A percentile compares a stretch with the other conserved stretches of the same genome.
phyloP scores from a whole-genome alignment of 2,329 filamentous ascomycete genomes.

The Cladosporium cucumerinum region DNA sequence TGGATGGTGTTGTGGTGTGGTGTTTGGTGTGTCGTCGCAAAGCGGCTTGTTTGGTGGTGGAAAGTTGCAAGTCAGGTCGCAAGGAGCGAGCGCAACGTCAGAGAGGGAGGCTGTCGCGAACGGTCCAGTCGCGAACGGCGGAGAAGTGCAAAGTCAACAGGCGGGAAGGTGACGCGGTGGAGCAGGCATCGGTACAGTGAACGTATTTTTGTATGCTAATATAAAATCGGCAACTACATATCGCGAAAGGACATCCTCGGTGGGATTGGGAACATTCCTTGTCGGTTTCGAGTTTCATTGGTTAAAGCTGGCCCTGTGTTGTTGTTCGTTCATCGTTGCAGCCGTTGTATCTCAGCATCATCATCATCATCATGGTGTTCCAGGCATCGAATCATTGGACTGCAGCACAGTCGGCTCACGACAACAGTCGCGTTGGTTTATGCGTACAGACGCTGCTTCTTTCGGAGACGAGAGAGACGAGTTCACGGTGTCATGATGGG shows the following conservation, averaged over 20 bases:
- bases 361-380: not conserved
- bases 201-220: not conserved
- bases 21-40: not conserved
- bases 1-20: constrained; percentile 6
- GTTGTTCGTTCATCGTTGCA: not conserved
- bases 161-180: not conserved
- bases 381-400: not conserved
- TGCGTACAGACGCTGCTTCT: not conserved
- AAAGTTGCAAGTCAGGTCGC: constrained; percentile 1
- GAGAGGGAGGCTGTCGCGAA: not conserved
- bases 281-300: not conserved
- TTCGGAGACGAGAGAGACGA: not conserved
- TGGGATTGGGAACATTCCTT: not conserved
- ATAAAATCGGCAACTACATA: not conserved
- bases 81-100: constrained; percentile 12
- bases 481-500: too few species aligned
- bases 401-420: not conserved
- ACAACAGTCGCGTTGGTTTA: too few species aligned
- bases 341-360: not conserved
- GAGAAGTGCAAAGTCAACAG: not conserved
- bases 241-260: not conserved
- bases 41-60: not conserved
- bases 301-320: not conserved
- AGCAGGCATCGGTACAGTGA: not conserved
- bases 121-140: constrained; percentile 5